phyloP scores from a whole-genome alignment of 75 land plant species.

The Pinus taeda region DNA sequence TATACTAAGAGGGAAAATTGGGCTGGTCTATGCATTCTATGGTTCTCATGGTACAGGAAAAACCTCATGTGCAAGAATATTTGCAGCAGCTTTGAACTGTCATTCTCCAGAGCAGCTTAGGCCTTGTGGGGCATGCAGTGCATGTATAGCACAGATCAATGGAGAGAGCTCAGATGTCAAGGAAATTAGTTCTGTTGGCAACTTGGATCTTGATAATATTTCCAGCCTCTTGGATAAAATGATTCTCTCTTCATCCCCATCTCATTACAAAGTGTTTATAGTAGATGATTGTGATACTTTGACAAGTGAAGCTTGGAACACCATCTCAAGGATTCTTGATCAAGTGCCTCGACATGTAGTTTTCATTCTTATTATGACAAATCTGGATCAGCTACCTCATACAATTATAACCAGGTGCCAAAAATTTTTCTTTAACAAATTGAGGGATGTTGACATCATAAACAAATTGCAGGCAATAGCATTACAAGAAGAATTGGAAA shows the following conservation, averaged over 20 bases:
- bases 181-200: slow-evolving; percentile 70
- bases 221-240: slow-evolving; percentile 36
- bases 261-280: slow-evolving; percentile 68
- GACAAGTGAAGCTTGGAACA: slow-evolving; percentile 74
- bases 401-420: slow-evolving; percentile 79
- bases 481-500: slow-evolving; percentile 64
- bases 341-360: slow-evolving; percentile 79
- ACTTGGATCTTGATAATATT: slow-evolving; percentile 47
- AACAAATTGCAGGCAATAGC: slow-evolving; percentile 68
- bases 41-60: slow-evolving; percentile 99
- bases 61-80: slow-evolving; percentile 84
- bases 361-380: slow-evolving; percentile 69
- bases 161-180: slow-evolving; percentile 58
- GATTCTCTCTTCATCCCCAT: slow-evolving; percentile 15
- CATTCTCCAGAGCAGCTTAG: slow-evolving; percentile 50
- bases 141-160: slow-evolving; percentile 55
- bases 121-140: slow-evolving; percentile 85
- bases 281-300: slow-evolving; percentile 82
- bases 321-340: slow-evolving; percentile 75
- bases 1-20: slow-evolving; percentile 57
- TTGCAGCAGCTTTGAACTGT: slow-evolving; percentile 88
- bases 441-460: slow-evolving; percentile 84
- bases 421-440: slow-evolving; percentile 82
- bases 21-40: slow-evolving; percentile 82
- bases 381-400: slow-evolving; percentile 84